Conservation (phyloP, 2,329 filamentous ascomycete species). For the Dactylellina drechsleri region DNA sequence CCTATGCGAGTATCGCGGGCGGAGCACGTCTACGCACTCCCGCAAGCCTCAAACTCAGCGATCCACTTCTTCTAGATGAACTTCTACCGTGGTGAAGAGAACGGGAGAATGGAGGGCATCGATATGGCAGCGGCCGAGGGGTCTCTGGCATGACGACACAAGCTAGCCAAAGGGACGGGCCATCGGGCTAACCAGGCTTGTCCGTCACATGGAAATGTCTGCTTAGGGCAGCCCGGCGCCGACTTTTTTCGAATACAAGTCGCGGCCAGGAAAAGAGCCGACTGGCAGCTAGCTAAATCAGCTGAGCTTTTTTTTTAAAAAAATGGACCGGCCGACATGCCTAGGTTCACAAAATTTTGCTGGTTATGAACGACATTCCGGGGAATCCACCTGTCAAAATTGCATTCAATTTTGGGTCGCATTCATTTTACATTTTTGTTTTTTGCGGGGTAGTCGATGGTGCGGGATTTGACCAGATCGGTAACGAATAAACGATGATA, state of each 20-base stretch:
- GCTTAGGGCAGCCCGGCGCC: constrained; percentile 15
- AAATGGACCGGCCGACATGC: background rate
- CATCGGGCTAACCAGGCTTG: constrained; percentile 20
- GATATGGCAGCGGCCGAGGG: background rate
- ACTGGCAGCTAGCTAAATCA: constrained; percentile 28
- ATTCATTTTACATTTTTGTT: background rate
- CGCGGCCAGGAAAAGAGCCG: constrained; percentile 44
- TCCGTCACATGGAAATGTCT: constrained; percentile 33
- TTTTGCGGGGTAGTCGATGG: constrained; percentile 20
- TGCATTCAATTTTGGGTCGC: background rate
- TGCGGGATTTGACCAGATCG: constrained; percentile 28
- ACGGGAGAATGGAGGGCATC: too few relatives aligned
- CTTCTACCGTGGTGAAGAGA: too few relatives aligned
- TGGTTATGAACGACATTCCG: background rate
- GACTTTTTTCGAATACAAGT: background rate
- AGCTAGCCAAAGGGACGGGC: background rate
- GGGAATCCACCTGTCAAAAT: too few relatives aligned
- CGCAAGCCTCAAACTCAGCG: background rate
- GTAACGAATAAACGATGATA: constrained; percentile 47
- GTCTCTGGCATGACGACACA: constrained; percentile 37
- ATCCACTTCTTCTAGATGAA: too few relatives aligned
- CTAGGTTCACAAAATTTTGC: background rate
- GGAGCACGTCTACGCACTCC: background rate
- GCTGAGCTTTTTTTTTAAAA: constrained; percentile 2
- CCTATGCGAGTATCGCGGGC: background rate